Conservation (phyloP, 2,329 filamentous ascomycete species). For the Colletotrichum camelliae region DNA sequence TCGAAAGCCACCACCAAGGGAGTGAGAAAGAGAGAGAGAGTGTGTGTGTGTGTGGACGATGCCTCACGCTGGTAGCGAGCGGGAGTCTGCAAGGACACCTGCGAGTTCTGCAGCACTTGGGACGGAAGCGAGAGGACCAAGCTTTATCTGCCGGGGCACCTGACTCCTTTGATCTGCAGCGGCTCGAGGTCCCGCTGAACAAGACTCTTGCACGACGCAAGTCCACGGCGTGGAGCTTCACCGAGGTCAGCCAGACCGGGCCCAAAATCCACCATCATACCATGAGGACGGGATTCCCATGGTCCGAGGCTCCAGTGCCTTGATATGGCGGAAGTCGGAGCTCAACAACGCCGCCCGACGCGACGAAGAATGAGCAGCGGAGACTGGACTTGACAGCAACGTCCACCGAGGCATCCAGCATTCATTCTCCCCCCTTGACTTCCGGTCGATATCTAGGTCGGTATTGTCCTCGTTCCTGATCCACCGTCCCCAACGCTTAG, state of each 20-base stretch:
- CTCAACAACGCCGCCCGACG: not conserved
- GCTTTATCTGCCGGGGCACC: not conserved
- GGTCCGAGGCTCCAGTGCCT: not conserved
- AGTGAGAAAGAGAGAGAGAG: not conserved
- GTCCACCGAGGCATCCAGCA: not conserved
- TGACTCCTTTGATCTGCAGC: not conserved
- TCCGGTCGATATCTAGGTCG: not conserved
- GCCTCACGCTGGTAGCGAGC: not conserved
- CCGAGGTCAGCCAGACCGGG: not conserved
- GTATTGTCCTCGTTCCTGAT: not conserved
- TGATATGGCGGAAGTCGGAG: not conserved
- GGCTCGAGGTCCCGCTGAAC: conserved; percentile 5
- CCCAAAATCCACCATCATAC: not conserved
- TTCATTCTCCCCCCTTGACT: not conserved
- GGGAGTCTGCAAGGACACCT: not conserved
- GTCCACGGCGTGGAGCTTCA: not conserved
- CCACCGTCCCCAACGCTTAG: not conserved
- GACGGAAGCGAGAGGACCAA: not conserved
- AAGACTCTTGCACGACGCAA: conserved; percentile 4
- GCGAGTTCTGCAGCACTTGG: not conserved
- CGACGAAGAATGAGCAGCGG: not conserved
- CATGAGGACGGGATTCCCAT: not conserved
- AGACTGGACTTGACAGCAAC: not conserved
- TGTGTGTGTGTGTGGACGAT: not conserved
- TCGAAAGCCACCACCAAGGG: not conserved